Evolutionary conservation across 1,139 yeast species (phyloP), one percentile per base, ranked within the genome.

Genomic region (Hyphopichia wangnamkhiaoensis): DNA sequence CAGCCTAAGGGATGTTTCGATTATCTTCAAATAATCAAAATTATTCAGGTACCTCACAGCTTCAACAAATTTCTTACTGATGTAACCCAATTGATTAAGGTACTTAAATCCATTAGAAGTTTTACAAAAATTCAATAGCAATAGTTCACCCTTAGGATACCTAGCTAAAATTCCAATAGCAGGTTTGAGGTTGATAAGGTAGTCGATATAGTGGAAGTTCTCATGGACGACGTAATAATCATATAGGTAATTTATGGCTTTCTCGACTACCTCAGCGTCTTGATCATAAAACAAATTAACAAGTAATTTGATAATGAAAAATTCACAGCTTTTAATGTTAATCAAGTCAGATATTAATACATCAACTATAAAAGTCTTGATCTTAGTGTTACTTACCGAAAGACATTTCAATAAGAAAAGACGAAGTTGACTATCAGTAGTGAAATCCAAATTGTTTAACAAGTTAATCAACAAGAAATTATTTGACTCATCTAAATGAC

Each of bases 281-380:
- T 77, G 68, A 53, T 88, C 95, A 55, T 86, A 89, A 4, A 91
- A 60, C 53, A 85, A 91, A 25, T 79, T 76, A 5, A 84, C 80
- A 37, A 91, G 60, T 28, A 82, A 53, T 21, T 74, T 76, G 25
- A 76, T 59, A 33, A 68, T 61, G 51, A 71, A 71, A 8, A 50
- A 47, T 39, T 68, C 66, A 44, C 71, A 61, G 33, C 65, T 66
- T 17, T 63, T 59, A 5, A 52, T 52, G 4, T 47, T 53, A n/a
- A 64, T 39, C 26, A 82, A 56, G 1, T 59, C 61, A 0, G 84
- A 61, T n/a, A 67, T 69, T 16, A 88, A 53, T 21, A 73, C 63
- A 25, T 71, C 71, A 0, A 93, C 78, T 0, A 90, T 81, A 44
- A 69, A 75, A 2, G 71, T 43, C 42, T 89, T 73, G 5, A 87